phyloP scores from a whole-genome alignment of 2,329 filamentous ascomycete species.

The Xylariaceae sp. region DNA sequence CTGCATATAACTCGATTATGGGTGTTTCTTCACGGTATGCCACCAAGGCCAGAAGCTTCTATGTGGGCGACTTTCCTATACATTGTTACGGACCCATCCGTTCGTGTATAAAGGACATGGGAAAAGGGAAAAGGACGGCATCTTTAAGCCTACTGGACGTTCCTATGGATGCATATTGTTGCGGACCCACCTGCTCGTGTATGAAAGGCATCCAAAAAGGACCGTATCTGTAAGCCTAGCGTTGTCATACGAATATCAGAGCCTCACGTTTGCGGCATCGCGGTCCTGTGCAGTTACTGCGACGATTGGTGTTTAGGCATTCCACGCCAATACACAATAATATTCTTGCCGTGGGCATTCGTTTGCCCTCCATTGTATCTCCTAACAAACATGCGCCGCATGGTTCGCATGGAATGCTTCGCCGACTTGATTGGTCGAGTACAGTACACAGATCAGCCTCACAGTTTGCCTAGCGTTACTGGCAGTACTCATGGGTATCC shows the following conservation, averaged over 20 bases:
- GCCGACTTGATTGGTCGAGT: conserved; percentile 14
- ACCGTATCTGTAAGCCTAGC: neutral
- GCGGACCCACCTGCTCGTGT: neutral
- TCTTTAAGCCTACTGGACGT: neutral
- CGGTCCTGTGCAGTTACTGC: conserved; percentile 3
- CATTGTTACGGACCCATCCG: neutral
- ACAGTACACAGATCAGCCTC: conserved; percentile 9
- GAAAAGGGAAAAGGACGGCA: neutral
- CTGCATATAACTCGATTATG: neutral
- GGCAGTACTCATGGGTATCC: conserved; percentile 1
- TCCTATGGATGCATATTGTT: neutral
- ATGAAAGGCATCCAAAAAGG: neutral
- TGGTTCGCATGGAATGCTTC: conserved; percentile 3
- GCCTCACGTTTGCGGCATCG: conserved; percentile 3
- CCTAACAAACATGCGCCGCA: conserved; percentile 20
- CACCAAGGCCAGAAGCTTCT: neutral
- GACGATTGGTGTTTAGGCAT: neutral
- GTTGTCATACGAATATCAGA: conserved; percentile 1
- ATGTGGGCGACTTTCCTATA: neutral
- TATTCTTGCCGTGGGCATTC: conserved; percentile 1
- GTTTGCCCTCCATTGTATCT: conserved; percentile 17
- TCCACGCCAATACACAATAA: conserved; percentile 8
- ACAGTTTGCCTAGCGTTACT: conserved; percentile 14
- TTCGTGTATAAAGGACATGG: neutral
- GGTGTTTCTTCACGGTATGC: neutral